Evolutionary conservation across 2,329 filamentous ascomycete genomes (phyloP), one percentile per base, ranked within the genome.

Genomic region (Xylaria sp.): DNA sequence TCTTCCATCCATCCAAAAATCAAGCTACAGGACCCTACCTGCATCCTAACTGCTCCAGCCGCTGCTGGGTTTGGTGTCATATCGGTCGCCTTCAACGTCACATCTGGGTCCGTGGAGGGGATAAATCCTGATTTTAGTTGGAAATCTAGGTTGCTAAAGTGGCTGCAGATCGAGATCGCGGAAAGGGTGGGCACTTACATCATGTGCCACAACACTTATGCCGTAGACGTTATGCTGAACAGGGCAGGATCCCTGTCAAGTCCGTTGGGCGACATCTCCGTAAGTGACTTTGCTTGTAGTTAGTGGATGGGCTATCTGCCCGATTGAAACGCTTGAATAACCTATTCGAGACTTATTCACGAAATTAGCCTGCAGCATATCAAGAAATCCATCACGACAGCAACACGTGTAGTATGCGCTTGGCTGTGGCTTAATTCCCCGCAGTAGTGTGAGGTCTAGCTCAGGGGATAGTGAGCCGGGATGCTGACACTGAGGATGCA

Each of bases 51-150:
- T 63, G 40, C 59, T 20, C 23, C 46, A 6, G 9, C 20, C 17
- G n/a, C 33, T n/a, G 57, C 26, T 28, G 11, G 26, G 26, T 40
- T 54, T 58, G 42, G 59, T 64, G 63, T 69, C 69, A 69, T 71
- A 62, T 59, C 53, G 49, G 61, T 20, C 64, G 36, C 9, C 65
- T 23, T 58, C 66, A 70, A 72, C 71, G 71, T 72, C 71, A 72
- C 66, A 62, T 33, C 56, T 44, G 56, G 58, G 26, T n/a, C 23
- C 48, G 40, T 51, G 26, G 48, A 59, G 40, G 54, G 64, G 62
- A 20, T 13, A 59, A 72, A 71, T 68, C 69, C 66, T 66, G 69
- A 70, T 72, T 72, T 71, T 63, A 33, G 64, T 46, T n/a, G 59
- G 51, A 60, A 65, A 65, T 49, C 46, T 56, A 40, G 54, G 58